A percentile compares a stretch with the other conserved stretches of the same genome.
phyloP scores from a whole-genome alignment of 2,329 filamentous ascomycete species.

The Xylariaceae sp. region DNA sequence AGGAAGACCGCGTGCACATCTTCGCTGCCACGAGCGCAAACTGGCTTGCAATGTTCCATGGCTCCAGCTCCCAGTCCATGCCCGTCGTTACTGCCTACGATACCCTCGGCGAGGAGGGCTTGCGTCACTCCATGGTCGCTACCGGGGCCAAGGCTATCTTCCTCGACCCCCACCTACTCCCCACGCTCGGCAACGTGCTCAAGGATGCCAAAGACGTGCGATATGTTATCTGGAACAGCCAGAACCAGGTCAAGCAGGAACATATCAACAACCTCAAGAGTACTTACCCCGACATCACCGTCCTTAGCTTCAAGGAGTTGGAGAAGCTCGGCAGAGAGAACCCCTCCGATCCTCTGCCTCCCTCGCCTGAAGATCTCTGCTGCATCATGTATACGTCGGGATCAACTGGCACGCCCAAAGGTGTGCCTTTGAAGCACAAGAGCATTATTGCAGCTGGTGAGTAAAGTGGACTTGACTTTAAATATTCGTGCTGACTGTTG shows the following conservation, averaged over 20 bases:
- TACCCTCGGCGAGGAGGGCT: conserved; percentile 69
- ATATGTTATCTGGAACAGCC: conserved; percentile 55
- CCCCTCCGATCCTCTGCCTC: conserved; percentile 65
- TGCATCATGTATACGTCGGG: conserved; percentile 75
- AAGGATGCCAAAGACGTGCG: conserved; percentile 49
- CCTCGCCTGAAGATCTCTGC: conserved; percentile 70
- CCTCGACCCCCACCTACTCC: conserved; percentile 70
- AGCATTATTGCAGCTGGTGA: conserved; percentile 72
- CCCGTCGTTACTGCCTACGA: conserved; percentile 78
- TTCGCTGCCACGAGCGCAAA: conserved; percentile 69
- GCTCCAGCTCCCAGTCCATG: conserved; percentile 69
- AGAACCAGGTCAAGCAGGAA: conserved; percentile 50
- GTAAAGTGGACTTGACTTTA: conserved; percentile 28
- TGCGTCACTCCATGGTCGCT: conserved; percentile 68
- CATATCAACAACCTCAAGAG: conserved; percentile 49
- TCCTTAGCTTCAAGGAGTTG: conserved; percentile 52
- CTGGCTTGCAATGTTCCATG: conserved; percentile 52
- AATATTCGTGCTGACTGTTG: conserved; percentile 11
- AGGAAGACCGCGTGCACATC: conserved; percentile 71
- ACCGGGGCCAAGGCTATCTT: conserved; percentile 71
- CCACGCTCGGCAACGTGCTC: conserved; percentile 53
- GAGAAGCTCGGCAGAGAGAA: conserved; percentile 58
- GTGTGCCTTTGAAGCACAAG: conserved; percentile 71
- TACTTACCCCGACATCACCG: conserved; percentile 45
- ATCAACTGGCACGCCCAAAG: conserved; percentile 79